Base-by-base conservation (phyloP, 2,329 filamentous ascomycete species). In the Myriosclerotinia duriaeana region DNA sequence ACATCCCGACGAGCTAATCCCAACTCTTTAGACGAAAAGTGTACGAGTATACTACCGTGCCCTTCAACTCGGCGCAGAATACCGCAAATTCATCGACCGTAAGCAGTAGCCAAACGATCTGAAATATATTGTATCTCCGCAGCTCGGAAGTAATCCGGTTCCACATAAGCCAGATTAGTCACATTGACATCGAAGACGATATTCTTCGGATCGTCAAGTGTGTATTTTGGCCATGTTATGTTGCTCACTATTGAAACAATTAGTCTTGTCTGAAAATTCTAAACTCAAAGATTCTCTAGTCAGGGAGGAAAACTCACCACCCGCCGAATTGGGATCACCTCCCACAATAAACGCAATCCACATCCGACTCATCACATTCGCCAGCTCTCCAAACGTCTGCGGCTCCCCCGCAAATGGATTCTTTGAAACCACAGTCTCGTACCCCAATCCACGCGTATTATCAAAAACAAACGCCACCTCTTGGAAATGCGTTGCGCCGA, bases 401-500 rank as follows among this genome's bases (percentile, higher is more conserved):
- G 70, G 68, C 34, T 69, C 61, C 1, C 65, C 67, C 17, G 66
- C 67, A 44, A 73, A 72, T 1, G 71, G 71, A 53, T 70, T 61
- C 11, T 59, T 42, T 9, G 70, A 65, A 14, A 69, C 65, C 1
- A n/a, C 64, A 46, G 67, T 67, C n/a, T 22, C 26, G 54, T 74
- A 74, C 0, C 74, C 74, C 7, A 63, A 70, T 3, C 76, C 76
- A 9, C 69, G 67, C 14, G 71, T 63, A 66, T 73, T 77, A 54
- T 74, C 69, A 38, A 79, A 77, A 8, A 78, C 73, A 17, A 78
- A 79, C 46, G 75, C 77, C 2, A 79, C 79, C 54, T 75, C 77
- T n/a, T 67, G 79, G 73, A 87, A 87, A 73, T 88, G 86, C 0
- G 81, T 80, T 0, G 80, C 82, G 0, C 82, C 83, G 0, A 77